Evolutionary conservation across 257 asterid species (phyloP), one percentile per base, ranked within the genome.

Genomic region (Primulina tabacum): DNA sequence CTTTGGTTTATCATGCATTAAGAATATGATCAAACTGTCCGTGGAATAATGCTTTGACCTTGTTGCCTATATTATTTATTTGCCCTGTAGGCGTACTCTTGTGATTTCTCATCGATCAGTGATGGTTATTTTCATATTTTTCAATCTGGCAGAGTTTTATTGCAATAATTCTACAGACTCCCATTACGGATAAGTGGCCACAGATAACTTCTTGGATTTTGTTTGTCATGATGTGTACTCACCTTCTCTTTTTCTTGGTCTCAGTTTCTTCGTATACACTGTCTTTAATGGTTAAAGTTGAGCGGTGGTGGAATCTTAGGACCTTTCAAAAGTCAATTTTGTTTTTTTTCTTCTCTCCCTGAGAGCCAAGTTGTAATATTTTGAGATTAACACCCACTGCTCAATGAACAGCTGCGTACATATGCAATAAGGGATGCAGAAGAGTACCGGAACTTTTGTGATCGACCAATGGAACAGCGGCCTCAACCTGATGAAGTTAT

Each of bases 401-500:
- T 67, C 30, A 33, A 52, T 71, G 69, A 47, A 75, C 87, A 94
- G 99, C 74, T 94, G 63, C 82, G 95, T 73, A 86, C 99, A 5
- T 17, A 50, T 5, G 57, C 57, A 50, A 50, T 50, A 20, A 50
- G 21, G 20, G 57, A 50, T 5, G 95, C 96, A 11, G 97, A 91
- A 85, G 99, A 94, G 85, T 94, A 94, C 86, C 91, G 81, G 89
- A 91, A 89, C 84, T 91, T 91, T 21, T 94, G 97, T 75, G 99
- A 94, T 81, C 90, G 99, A 34, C 80, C 95, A 57, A 85, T 78
- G 79, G 96, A 94, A 81, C 99, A 94, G 79, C 87, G 90, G 61
- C 96, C 99, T 64, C 93, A 88, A 67, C 95, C 97, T 59, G 97
- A 94, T 74, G 99, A 94, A 89, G 96, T 89, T 78, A 83, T 94